Evolutionary conservation across 345 rosid genomes (phyloP).

Genomic region (Raphanus raphanistrum): DNA sequence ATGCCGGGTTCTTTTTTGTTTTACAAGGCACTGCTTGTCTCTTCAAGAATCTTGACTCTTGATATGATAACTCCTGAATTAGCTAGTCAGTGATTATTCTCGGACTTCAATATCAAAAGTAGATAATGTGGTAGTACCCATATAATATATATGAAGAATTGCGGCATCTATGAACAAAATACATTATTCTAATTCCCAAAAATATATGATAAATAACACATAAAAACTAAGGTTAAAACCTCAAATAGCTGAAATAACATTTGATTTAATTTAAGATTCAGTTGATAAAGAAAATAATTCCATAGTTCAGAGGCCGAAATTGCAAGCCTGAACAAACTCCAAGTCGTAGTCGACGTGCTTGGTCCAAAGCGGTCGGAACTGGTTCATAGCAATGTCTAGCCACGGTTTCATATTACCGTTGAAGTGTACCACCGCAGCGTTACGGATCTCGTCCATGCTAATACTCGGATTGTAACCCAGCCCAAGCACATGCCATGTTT

Average conservation of each 20-base stretch:
- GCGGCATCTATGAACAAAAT: constrained; percentile 21
- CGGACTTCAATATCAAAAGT: neutral
- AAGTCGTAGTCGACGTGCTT: constrained; percentile 81
- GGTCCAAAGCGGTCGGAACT: constrained; percentile 87
- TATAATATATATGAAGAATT: neutral
- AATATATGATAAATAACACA: constrained; percentile 12
- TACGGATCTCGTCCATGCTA: constrained; percentile 81
- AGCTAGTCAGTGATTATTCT: neutral
- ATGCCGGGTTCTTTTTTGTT: neutral
- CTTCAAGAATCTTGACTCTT: no score
- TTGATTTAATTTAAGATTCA: constrained; percentile 18
- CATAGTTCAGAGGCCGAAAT: constrained; percentile 62
- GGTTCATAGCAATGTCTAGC: constrained; percentile 98
- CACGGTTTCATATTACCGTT: constrained; percentile 98
- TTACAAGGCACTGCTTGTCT: neutral
- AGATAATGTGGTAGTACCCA: neutral
- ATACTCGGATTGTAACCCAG: constrained; percentile 96
- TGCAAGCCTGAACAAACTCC: constrained; percentile 92
- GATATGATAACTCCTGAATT: no score
- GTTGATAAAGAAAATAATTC: neutral
- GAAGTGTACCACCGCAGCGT: constrained; percentile 94
- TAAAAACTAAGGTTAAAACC: constrained; percentile 1
- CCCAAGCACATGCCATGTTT: constrained; percentile 97
- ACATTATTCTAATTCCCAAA: constrained; percentile 10
- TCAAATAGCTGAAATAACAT: constrained; percentile 14